Base-by-base conservation (phyloP, 106 monocot species). In the Hemerocallis citrina region DNA sequence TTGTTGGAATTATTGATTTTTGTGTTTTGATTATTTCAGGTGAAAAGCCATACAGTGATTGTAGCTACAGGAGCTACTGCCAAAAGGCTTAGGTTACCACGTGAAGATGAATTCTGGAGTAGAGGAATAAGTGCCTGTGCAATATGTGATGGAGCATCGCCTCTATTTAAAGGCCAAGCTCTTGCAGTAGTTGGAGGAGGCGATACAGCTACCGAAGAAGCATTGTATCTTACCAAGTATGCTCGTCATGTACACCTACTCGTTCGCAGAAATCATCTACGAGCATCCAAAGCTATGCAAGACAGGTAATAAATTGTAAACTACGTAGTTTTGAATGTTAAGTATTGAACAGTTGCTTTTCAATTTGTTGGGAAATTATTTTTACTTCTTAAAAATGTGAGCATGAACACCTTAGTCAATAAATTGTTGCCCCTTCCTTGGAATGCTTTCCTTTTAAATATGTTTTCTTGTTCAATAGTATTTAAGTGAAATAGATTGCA, bases 31-130 rank as follows among this genome's bases (percentile, higher is more conserved):
- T 33, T 69, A 46, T 67, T 83, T 30, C 45, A 96, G 95, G 95
- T 96, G 32, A 96, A 81, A 62, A 84, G 84, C 47, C 77, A 90
- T 54, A 87, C 68, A 61, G 35, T 96, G 67, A 96, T 96, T 63
- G 71, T 96, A 34, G 95, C 95, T 28, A 96, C 95, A 59, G 95
- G 95, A 67, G 95, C 95, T 13, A 84, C 86, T 57, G 95, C 95
- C 52, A 83, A 90, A 76, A 77, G 86, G 68, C 84, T 96, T 35
- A 70, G 79, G 19, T 81, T 96, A 49, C 95, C 95, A 62, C 86
- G 81, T 68, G 95, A 96, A 77, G 95, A 96, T 64, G 95, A 90
- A 75, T 96, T 96, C 70, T 96, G 95, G 95, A 96, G 95, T 61
- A 90, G 90, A 76, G 95, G 95, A 21, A 96, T 96, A 71, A 96